These are phyloP conservation scores for Abortiporus biennis DNA, from an alignment of 1,284 basidiomycete species.

Conservation along the genomic window DNA sequence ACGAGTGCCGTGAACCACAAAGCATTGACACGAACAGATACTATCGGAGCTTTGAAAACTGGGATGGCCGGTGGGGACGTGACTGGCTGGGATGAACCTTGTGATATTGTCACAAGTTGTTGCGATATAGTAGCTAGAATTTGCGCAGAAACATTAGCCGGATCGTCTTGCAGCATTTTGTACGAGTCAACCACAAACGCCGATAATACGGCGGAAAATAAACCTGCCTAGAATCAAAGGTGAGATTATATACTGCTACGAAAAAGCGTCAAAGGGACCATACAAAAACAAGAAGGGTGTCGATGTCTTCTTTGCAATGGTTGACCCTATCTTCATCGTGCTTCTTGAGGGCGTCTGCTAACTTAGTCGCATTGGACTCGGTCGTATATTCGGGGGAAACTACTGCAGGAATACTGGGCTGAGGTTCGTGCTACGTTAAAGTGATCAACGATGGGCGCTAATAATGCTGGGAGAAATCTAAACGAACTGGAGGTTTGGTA, in stretches of 20 bases:
- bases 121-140: slow-evolving; percentile 21
- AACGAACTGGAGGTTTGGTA: too few relatives aligned
- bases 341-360: neutral
- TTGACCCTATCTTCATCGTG: neutral
- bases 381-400: too few relatives aligned
- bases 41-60: slow-evolving; percentile 16
- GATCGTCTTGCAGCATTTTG: slow-evolving; percentile 28
- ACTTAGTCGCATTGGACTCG: too few relatives aligned
- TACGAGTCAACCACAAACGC: slow-evolving; percentile 40
- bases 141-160: slow-evolving; percentile 22
- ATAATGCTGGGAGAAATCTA: too few relatives aligned
- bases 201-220: slow-evolving; percentile 40
- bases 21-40: slow-evolving; percentile 24
- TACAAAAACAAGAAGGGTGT: slow-evolving; percentile 3
- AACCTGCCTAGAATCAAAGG: slow-evolving; percentile 23
- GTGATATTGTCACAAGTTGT: slow-evolving; percentile 19
- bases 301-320: slow-evolving; percentile 2
- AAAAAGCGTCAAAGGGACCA: neutral
- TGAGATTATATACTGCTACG: neutral
- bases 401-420: too few relatives aligned
- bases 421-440: too few relatives aligned
- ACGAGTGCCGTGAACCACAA: slow-evolving; percentile 29
- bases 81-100: neutral
- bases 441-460: too few relatives aligned
- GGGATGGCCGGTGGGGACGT: neutral